These are phyloP conservation scores for Arctium minus DNA, from an alignment of 129 eudicot genomes.

Conservation along the genomic window DNA sequence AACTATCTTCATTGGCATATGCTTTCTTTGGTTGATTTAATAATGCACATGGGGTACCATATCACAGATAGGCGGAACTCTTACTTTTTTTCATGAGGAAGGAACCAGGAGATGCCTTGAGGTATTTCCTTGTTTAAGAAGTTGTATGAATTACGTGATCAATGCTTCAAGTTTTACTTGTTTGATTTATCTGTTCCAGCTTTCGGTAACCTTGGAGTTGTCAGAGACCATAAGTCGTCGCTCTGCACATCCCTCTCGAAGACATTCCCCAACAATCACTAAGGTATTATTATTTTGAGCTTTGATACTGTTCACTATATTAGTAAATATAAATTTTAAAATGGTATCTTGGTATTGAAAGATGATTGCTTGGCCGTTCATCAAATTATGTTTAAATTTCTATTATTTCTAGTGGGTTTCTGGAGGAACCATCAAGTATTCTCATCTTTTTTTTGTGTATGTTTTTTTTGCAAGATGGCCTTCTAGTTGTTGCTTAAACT, in stretches of 20 bases:
- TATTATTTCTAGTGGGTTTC: background rate
- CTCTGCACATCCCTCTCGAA: slow-evolving; percentile 83
- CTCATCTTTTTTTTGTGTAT: background rate
- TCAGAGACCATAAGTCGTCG: slow-evolving; percentile 82
- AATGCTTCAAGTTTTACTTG: slow-evolving; percentile 1
- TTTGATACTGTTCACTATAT: background rate
- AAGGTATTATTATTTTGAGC: slow-evolving; percentile 47
- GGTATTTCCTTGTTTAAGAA: slow-evolving; percentile 36
- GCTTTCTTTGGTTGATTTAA: background rate
- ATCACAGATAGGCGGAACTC: slow-evolving; percentile 92
- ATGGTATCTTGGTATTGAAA: background rate
- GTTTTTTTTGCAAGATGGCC: background rate
- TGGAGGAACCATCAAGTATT: background rate
- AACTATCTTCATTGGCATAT: background rate
- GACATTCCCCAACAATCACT: slow-evolving; percentile 88
- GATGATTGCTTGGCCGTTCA: background rate
- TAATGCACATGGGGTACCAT: slow-evolving; percentile 9
- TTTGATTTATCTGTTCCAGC: slow-evolving; percentile 38
- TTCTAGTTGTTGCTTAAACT: background rate
- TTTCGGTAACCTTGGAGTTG: slow-evolving; percentile 88
- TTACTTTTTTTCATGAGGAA: slow-evolving; percentile 91
- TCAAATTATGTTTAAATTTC: background rate
- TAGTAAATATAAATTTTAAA: background rate
- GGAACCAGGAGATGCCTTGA: slow-evolving; percentile 95
- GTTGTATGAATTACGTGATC: background rate